A percentile compares a stretch with the other conserved stretches of the same genome.
phyloP scores from a whole-genome alignment of 805 yeast genomes.

The Kuraishia borneana region DNA sequence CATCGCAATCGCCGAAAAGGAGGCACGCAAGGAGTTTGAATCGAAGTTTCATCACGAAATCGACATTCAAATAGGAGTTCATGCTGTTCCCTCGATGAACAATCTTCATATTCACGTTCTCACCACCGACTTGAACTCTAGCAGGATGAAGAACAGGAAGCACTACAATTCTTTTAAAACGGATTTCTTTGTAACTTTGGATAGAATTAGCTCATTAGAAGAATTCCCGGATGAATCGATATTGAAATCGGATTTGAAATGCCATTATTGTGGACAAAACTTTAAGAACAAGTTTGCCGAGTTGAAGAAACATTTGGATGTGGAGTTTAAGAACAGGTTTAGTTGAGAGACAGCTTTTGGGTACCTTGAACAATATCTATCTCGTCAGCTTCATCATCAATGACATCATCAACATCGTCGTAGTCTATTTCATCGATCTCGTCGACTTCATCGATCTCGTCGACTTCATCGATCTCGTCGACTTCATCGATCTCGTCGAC shows the following conservation, averaged over 20 bases:
- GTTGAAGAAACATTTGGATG: conserved; percentile 28
- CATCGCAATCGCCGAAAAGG: conserved; percentile 23
- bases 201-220: too few species aligned
- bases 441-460: too few species aligned
- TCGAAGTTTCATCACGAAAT: conserved; percentile 8
- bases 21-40: conserved; percentile 8
- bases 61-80: conserved; percentile 48
- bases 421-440: too few species aligned
- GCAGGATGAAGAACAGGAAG: conserved; percentile 40
- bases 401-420: too few species aligned
- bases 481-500: too few species aligned
- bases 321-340: conserved; percentile 19
- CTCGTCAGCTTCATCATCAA: too few species aligned
- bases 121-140: conserved; percentile 49
- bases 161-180: conserved; percentile 70
- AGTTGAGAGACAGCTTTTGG: too few species aligned
- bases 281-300: conserved; percentile 29
- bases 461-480: too few species aligned
- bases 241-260: conserved; percentile 24
- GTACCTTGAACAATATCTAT: too few species aligned
- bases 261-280: conserved; percentile 28
- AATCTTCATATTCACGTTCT: conserved; percentile 69
- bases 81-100: conserved; percentile 56
- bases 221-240: conserved; percentile 25
- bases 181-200: conserved; percentile 47